Percentiles rank a stretch among this genome's conserved stretches.
Evolutionary conservation across 805 yeast species (phyloP).

Genomic region (Wickerhamiella brachini): DNA sequence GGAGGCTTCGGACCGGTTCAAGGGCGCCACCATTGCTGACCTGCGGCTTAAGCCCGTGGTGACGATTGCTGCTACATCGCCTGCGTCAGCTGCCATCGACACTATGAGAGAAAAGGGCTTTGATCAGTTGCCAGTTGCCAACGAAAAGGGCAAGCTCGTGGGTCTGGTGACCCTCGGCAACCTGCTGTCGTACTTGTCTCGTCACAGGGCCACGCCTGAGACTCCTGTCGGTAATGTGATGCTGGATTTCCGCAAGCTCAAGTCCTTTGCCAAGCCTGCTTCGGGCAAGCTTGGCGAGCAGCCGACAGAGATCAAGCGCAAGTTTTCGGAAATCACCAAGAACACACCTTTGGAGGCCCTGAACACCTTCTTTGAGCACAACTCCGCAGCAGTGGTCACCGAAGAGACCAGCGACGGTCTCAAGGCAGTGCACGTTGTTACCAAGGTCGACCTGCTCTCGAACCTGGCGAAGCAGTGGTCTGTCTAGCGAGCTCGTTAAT

Average conservation of each 20-base stretch:
- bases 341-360: constrained; percentile 53
- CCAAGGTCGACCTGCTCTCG: constrained; percentile 71
- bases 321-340: constrained; percentile 51
- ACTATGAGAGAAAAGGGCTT: constrained; percentile 62
- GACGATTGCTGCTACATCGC: constrained; percentile 47
- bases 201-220: constrained; percentile 41
- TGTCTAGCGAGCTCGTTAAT: background rate
- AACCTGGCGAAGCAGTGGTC: constrained; percentile 20
- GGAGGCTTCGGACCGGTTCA: constrained; percentile 28
- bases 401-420: constrained; percentile 30
- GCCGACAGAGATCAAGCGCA: constrained; percentile 35
- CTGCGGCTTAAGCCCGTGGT: constrained; percentile 70
- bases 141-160: constrained; percentile 41
- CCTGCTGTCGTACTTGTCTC: constrained; percentile 52
- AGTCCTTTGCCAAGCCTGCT: constrained; percentile 36
- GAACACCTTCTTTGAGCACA: constrained; percentile 69
- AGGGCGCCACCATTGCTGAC: constrained; percentile 49
- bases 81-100: constrained; percentile 50
- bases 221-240: constrained; percentile 46
- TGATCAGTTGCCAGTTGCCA: constrained; percentile 73
- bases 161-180: constrained; percentile 70
- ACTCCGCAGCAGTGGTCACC: constrained; percentile 73
- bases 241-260: constrained; percentile 61
- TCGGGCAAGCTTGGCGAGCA: constrained; percentile 30
- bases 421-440: constrained; percentile 70